Conservation (phyloP, 169 alveolate genomes). For the Toxoplasma gondii region DNA sequence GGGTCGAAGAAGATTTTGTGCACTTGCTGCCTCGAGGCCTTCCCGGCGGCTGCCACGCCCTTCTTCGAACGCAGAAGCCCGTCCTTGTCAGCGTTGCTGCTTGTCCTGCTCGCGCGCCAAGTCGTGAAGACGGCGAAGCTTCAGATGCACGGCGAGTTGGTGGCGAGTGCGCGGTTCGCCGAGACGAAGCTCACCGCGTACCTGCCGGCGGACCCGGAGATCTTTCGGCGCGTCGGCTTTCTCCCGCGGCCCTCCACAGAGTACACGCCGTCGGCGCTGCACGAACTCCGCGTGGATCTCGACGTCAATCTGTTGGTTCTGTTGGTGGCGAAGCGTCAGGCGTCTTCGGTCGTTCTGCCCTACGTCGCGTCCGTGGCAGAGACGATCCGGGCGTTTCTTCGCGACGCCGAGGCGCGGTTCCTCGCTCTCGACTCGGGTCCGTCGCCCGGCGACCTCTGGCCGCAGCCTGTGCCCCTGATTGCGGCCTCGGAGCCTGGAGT, state of each 20-base stretch:
- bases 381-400: not conserved
- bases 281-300: not conserved
- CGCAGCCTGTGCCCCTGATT: not conserved
- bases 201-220: not conserved
- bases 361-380: not conserved
- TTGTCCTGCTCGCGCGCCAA: not conserved
- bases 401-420: not conserved
- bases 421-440: not conserved
- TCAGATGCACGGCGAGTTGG: not conserved
- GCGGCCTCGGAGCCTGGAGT: not conserved
- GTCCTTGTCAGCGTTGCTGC: not conserved
- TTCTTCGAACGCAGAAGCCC: not conserved
- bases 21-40: not conserved
- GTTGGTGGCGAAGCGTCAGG: not conserved
- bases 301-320: not conserved
- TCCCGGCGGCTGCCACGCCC: not conserved
- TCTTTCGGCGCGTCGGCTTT: not conserved
- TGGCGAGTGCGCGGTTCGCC: not conserved
- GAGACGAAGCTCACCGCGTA: not conserved
- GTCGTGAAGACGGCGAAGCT: not conserved
- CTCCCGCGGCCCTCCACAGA: not conserved
- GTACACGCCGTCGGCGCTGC: not conserved
- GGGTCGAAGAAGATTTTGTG: not conserved
- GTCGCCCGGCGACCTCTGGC: not conserved
- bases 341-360: not conserved